Evolutionary conservation across 768 basidiomycete species (phyloP), one percentile per base, ranked within the genome.

Genomic region (Boletus huronensis): DNA sequence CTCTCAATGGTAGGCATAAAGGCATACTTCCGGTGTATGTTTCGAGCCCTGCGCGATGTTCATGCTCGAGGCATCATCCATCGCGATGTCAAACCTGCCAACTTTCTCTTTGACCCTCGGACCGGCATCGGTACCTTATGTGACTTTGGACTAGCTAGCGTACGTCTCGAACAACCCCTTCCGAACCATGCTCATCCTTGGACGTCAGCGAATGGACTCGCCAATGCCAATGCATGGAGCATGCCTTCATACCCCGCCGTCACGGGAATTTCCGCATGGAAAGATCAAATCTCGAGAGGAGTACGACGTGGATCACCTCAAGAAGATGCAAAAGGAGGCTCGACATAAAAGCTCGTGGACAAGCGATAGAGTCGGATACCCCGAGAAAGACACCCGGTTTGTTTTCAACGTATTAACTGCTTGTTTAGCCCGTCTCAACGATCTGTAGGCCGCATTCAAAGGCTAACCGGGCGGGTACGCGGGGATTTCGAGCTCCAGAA

Each of bases 61-160:
- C 95, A 98, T 68, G 75, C 83, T 11, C 79, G 93, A 50, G 82
- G 82, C 6, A 87, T 98, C 63, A 90, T 98, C 48, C 96, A 98
- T 70, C 90, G 96, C 42, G 96, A 98, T 71, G 91, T 98, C 63
- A 98, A 98, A 68, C 95, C 96, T 21, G 96, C 95, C 55, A 98
- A 98, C 70, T 98, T 98, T 69, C 79, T 98, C 34, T 98, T 88
- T 69, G 92, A 98, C 69, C 87, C 91, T 35, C 81, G 79, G 35
- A 88, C 86, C 7, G 88, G 88, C 10, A 76, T 84, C 13, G 97
- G 97, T 23, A 89, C 88, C 0, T 74, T 99, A 8, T 93, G 92
- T 60, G 97, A 98, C 71, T 97, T 98, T 67, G 97, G 97, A 19
- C 79, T 99, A 4, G 97, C 97, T 9, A 93, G 92, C 64, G 94